Percentiles rank a stretch among this genome's conserved stretches.
These are phyloP conservation scores for Botrytis paeoniae DNA, from an alignment of 2,329 filamentous ascomycete species.

Conservation along the genomic window DNA sequence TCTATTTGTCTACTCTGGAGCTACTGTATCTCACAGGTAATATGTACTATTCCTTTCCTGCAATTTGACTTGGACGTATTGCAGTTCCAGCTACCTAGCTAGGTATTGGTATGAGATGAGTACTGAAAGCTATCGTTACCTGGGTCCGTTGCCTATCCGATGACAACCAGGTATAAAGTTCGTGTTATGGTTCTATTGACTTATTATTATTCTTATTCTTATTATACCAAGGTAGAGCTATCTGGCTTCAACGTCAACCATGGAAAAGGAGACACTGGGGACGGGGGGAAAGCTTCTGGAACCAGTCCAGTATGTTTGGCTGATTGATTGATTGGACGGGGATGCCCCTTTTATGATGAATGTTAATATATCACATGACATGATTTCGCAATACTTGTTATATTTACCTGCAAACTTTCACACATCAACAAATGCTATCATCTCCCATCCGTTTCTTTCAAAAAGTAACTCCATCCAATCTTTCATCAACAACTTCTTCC, in stretches of 20 bases:
- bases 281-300: background rate
- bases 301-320: background rate
- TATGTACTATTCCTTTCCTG: too few species aligned
- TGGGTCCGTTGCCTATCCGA: background rate
- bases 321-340: background rate
- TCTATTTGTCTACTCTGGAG: background rate
- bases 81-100: background rate
- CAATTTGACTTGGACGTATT: background rate
- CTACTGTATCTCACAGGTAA: background rate
- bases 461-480: too few species aligned
- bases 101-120: background rate
- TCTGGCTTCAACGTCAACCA: background rate
- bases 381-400: background rate
- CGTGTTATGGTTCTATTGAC: background rate
- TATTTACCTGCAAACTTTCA: background rate
- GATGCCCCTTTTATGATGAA: conserved; percentile 5
- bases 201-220: background rate
- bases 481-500: background rate
- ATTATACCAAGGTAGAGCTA: background rate
- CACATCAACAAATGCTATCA: background rate
- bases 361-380: background rate
- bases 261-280: background rate
- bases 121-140: background rate
- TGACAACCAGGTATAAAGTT: background rate
- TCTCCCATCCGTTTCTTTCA: background rate